Conservation (phyloP, 768 basidiomycete species). For the Tylopilus felleus region DNA sequence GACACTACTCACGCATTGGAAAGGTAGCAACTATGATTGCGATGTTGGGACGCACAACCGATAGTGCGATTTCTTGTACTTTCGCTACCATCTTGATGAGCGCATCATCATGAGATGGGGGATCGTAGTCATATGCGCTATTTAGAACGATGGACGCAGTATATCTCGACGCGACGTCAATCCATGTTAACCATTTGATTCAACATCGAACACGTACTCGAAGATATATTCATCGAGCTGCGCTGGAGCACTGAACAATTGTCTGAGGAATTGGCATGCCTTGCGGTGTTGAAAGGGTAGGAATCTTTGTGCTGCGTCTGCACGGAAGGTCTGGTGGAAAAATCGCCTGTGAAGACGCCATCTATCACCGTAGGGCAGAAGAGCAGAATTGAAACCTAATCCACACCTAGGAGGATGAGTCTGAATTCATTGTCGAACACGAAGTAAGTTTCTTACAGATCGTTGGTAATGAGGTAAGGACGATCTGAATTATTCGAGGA, state of each 20-base stretch:
- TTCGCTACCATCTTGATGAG: background rate
- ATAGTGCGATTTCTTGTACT: background rate
- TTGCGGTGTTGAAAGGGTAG: no score
- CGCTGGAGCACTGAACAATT: constrained; percentile 18
- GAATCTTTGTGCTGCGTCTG: no score
- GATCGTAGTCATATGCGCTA: constrained; percentile 14
- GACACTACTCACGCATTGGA: constrained; percentile 4
- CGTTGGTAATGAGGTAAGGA: no score
- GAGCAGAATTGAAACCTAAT: no score
- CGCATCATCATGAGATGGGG: constrained; percentile 1
- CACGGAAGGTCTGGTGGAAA: no score
- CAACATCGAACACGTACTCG: constrained; percentile 21
- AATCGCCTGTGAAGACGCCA: no score
- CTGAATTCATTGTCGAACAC: no score
- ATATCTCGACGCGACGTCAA: background rate
- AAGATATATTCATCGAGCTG: background rate
- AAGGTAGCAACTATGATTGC: background rate
- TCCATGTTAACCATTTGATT: background rate
- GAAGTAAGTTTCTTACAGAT: no score
- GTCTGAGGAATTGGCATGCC: no score
- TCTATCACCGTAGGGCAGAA: no score
- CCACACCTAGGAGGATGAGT: background rate
- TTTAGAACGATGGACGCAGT: constrained; percentile 4
- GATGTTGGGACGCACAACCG: constrained; percentile 3
- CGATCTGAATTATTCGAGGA: no score